Conservation (phyloP, 495 filamentous ascomycete species). For the Neurospora intermedia region DNA sequence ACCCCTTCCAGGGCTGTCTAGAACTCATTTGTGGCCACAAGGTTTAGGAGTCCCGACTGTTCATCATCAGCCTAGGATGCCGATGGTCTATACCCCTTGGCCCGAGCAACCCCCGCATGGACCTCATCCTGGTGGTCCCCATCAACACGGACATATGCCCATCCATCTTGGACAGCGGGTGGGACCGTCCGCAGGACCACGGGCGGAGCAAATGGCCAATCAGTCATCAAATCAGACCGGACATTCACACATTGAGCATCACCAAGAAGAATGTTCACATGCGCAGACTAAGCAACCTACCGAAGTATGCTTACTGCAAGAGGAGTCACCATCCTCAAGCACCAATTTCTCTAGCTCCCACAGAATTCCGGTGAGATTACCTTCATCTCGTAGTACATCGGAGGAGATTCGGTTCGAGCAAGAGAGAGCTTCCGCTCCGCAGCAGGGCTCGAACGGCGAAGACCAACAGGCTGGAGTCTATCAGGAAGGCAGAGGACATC, state of each 20-base stretch:
- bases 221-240: background rate
- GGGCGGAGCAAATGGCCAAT: background rate
- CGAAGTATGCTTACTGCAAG: background rate
- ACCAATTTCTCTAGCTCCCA: background rate
- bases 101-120: background rate
- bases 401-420: slow-evolving; percentile 1
- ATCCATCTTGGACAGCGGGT: background rate
- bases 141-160: background rate
- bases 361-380: background rate
- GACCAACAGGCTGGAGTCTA: background rate
- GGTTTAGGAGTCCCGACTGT: background rate
- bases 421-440: background rate
- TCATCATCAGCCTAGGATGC: background rate
- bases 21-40: background rate
- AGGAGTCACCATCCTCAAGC: background rate
- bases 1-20: background rate
- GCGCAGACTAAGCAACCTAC: background rate
- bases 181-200: background rate
- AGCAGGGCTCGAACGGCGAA: background rate
- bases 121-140: background rate
- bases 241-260: background rate
- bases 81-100: background rate
- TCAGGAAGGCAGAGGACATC: background rate
- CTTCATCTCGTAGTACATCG: background rate
- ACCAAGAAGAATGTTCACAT: background rate